A percentile compares a stretch with the other conserved stretches of the same genome.
phyloP scores from a whole-genome alignment of 805 yeast species.

The Myxozyma neotropica region DNA sequence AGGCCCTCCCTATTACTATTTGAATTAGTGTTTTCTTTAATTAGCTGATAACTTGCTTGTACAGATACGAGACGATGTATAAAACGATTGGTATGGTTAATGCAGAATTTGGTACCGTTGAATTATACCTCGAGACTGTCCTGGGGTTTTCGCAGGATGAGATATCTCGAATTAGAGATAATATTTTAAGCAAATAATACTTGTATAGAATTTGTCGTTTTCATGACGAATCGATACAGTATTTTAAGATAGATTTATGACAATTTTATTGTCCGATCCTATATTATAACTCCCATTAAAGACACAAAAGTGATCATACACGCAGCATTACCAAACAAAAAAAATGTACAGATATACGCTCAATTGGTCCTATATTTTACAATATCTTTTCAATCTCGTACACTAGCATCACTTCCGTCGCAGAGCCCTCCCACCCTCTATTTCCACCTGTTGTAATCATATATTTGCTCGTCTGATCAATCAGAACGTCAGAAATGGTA shows the following conservation, averaged over 20 bases:
- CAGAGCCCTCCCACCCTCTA: conserved; percentile 89
- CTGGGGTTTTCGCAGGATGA: conserved; percentile 10
- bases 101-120: conserved; percentile 36
- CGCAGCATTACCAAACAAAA: neutral
- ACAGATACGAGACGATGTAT: conserved; percentile 11
- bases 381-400: conserved; percentile 63
- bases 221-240: too few relatives aligned
- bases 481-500: conserved; percentile 68
- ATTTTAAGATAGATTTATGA: too few relatives aligned
- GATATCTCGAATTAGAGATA: neutral
- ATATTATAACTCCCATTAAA: neutral
- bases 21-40: neutral
- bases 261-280: neutral
- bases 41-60: neutral
- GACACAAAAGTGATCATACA: neutral
- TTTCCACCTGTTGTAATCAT: conserved; percentile 91
- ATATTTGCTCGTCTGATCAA: conserved; percentile 82
- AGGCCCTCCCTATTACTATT: neutral
- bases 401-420: conserved; percentile 77
- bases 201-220: too few relatives aligned
- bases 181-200: neutral
- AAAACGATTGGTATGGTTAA: conserved; percentile 2
- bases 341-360: neutral
- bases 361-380: neutral
- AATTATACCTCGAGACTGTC: conserved; percentile 3